Evolutionary conservation across 2,329 filamentous ascomycete species (phyloP), one percentile per base, ranked within the genome.

Genomic region (Penicillium griseofulvum): DNA sequence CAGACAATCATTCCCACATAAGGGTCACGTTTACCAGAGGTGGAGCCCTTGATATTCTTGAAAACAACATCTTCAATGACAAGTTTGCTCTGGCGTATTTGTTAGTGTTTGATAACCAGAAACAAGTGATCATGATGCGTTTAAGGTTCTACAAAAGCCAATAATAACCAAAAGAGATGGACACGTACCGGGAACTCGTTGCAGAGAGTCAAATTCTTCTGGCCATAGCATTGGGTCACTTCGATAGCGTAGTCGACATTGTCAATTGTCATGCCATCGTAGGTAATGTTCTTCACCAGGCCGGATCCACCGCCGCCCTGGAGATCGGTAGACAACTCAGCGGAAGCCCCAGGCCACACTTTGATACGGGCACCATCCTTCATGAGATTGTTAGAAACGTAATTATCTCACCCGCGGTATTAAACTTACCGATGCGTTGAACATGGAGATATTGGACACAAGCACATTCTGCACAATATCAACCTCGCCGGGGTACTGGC

Each of bases 381-480:
- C 3, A 17, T 22, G 26, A 8, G 0, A 2, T 66, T 68, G 54
- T 77, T 74, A 63, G 72, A 68, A n/a, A 31, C 72, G 73, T 69
- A 51, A 56, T 65, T 57, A 72, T 61, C 57, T 74, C 72, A 61
- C 70, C 66, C 41, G 73, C 65, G 63, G 54, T 5, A 55, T 8
- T 28, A 5, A 10, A 53, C 67, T 29, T 55, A 71, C 69, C 19
- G 68, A 71, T 26, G 83, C 81, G 62, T 87, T 84, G 50, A 77
- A 76, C 80, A 86, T 82, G 37, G 78, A 80, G 41, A 80, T 75
- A 61, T 86, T 86, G 71, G 80, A 83, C 53, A 87, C 81, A 62
- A 85, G 83, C n/a, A 90, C 68, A 62, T 90, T 84, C 70, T 88
- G 80, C 2, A 89, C 85, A 43, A 88, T 85, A 59, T 90, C 87